Evolutionary conservation across 2,329 filamentous ascomycete species (phyloP), one percentile per base, ranked within the genome.

Genomic region (Aspergillus pseudoviridinutans): DNA sequence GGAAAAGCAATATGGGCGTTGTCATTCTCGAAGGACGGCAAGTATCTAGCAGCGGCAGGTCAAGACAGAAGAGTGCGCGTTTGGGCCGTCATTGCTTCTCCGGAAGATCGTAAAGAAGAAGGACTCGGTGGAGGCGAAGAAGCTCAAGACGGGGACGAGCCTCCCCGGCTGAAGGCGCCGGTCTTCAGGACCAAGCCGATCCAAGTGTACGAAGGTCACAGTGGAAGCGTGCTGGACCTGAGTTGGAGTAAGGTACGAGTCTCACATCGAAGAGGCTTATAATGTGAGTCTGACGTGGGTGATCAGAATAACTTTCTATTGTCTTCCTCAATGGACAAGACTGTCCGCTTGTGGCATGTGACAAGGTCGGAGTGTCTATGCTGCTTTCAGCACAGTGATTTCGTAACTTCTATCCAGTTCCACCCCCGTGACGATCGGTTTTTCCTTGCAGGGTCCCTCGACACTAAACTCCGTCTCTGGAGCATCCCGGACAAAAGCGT

Each of bases 291-390:
- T 58, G 50, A 62, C 54, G 46, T 47, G 6, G 3, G 3, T 14
- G 22, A 47, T 25, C 42, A 84, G 81, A 99, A 99, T 75, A 96
- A 96, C 72, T 99, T 99, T 66, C 76, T 99, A 28, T 80, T 99
- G 17, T 97, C 93, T 3, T 95, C 92, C 0, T 96, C 92, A 0
- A 97, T 97, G 92, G 94, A 99, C 72, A 97, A 97, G 78, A 96
- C 92, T 0, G 94, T 99, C 12, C 85, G 91, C 14, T 75, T 99
- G 50, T 99, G 94, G 93, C 94, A 99, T 74, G 82, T 94, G 61
- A 93, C 85, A 69, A 83, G 93, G 53, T 75, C 82, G 3, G 92
- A 97, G 68, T 97, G 92, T 67, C 80, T 99, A 0, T 96, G 92
- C 74, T 92, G 89, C 1, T 99, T 97, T 77, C 91, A 92, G 67